A percentile compares a stretch with the other conserved stretches of the same genome.
Evolutionary conservation across 2,329 filamentous ascomycete species (phyloP).

Genomic region (Cladosporium sp.): DNA sequence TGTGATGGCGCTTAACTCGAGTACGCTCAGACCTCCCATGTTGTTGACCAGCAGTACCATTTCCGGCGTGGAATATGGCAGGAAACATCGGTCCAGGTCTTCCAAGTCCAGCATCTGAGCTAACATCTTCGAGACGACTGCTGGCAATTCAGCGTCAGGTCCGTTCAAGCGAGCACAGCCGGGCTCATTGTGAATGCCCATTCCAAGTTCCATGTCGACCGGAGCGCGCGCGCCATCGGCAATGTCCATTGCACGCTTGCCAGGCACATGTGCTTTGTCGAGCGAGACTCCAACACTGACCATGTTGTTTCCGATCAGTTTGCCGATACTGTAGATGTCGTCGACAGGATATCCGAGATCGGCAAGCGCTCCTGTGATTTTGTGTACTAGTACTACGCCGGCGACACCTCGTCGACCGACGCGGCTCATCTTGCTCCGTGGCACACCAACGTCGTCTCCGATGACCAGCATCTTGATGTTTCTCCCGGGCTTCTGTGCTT

Average conservation of each 20-base stretch:
- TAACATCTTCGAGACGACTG: constrained; percentile 61
- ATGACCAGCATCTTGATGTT: constrained; percentile 87
- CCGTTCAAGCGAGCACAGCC: constrained; percentile 42
- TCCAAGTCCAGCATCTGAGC: constrained; percentile 60
- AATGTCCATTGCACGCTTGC: constrained; percentile 58
- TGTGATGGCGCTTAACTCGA: constrained; percentile 72
- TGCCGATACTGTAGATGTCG: constrained; percentile 71
- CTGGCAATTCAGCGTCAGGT: constrained; percentile 44
- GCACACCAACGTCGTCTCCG: constrained; percentile 88
- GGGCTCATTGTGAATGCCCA: constrained; percentile 69
- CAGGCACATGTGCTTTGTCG: constrained; percentile 90
- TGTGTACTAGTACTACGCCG: constrained; percentile 86
- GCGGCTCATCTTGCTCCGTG: constrained; percentile 75
- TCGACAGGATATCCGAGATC: constrained; percentile 63
- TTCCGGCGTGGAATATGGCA: constrained; percentile 59
- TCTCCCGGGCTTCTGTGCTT: constrained; percentile 64
- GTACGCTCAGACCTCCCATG: constrained; percentile 68
- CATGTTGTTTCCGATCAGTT: constrained; percentile 71
- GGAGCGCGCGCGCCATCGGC: constrained; percentile 55
- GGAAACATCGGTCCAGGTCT: constrained; percentile 69
- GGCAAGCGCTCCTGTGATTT: constrained; percentile 82
- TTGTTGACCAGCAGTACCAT: constrained; percentile 74
- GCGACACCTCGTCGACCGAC: constrained; percentile 89
- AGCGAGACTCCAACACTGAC: constrained; percentile 84
- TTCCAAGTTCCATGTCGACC: constrained; percentile 66